phyloP scores from a whole-genome alignment of 495 filamentous ascomycete genomes.

The Oleoguttula mirabilis region DNA sequence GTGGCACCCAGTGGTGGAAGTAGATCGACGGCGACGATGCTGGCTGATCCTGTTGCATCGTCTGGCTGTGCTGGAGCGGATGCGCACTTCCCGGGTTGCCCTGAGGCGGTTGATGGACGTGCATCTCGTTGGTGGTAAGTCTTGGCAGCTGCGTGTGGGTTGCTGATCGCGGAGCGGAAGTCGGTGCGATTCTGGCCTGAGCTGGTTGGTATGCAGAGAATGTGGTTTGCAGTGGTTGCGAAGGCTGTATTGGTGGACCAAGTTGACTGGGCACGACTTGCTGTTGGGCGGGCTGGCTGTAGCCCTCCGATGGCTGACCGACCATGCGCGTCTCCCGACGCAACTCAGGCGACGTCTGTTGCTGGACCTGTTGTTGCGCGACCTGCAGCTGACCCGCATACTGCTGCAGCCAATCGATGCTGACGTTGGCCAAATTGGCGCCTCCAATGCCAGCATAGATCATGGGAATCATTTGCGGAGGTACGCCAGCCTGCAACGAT shows the following conservation, averaged over 20 bases:
- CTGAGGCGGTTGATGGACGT: constrained; percentile 39
- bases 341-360: constrained; percentile 31
- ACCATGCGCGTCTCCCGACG: constrained; percentile 37
- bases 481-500: constrained; percentile 67
- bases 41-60: constrained; percentile 39
- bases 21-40: constrained; percentile 61
- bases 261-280: constrained; percentile 3
- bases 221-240: constrained; percentile 6
- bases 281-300: constrained; percentile 5
- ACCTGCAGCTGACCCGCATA: constrained; percentile 38
- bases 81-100: constrained; percentile 32
- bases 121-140: constrained; percentile 47
- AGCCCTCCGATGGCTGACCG: constrained; percentile 13
- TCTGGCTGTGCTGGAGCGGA: constrained; percentile 37
- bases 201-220: constrained; percentile 18
- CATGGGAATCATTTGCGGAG: constrained; percentile 74
- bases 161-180: constrained; percentile 24
- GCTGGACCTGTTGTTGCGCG: constrained; percentile 36
- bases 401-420: constrained; percentile 66
- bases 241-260: neutral
- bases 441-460: constrained; percentile 77
- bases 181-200: constrained; percentile 15
- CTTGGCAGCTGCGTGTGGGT: constrained; percentile 37
- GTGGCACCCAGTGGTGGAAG: constrained; percentile 88
- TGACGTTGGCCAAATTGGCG: constrained; percentile 46